A percentile compares a stretch with the other conserved stretches of the same genome.
phyloP scores from a whole-genome alignment of 345 rosid genomes.

The Dipteronia sinensis region DNA sequence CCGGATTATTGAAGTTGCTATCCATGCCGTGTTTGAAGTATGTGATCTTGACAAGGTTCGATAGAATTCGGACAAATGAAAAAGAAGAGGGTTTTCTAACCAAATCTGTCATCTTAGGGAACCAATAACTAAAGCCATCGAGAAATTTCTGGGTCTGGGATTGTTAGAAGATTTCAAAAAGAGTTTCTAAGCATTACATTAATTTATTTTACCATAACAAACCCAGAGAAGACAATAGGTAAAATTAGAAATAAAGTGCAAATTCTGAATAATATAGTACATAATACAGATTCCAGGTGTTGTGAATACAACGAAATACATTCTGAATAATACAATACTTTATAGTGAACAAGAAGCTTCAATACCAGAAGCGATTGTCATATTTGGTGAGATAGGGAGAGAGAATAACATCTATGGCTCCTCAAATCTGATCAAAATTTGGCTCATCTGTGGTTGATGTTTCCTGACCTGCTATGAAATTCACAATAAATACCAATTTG shows the following conservation, averaged over 20 bases:
- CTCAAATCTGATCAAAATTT: constrained; percentile 63
- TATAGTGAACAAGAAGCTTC: background rate
- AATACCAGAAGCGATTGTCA: background rate
- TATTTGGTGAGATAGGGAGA: background rate
- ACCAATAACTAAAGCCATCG: background rate
- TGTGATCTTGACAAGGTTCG: too few species aligned
- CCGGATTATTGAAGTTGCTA: too few species aligned
- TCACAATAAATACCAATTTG: background rate
- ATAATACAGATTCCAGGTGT: background rate
- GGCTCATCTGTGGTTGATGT: constrained; percentile 72
- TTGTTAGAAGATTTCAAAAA: background rate
- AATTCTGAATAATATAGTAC: background rate
- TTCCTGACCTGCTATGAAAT: constrained; percentile 58
- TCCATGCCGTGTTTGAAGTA: too few species aligned
- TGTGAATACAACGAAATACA: background rate
- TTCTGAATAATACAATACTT: background rate
- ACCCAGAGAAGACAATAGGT: background rate
- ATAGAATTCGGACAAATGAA: too few species aligned
- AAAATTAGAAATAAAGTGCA: background rate
- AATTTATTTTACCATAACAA: background rate
- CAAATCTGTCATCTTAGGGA: too few species aligned
- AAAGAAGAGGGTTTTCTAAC: too few species aligned
- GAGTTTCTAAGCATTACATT: background rate
- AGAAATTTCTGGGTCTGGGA: background rate
- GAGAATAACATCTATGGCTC: constrained; percentile 33